Evolutionary conservation across 2,329 filamentous ascomycete genomes (phyloP), one percentile per base, ranked within the genome.

Genomic region (Apiospora aurea): DNA sequence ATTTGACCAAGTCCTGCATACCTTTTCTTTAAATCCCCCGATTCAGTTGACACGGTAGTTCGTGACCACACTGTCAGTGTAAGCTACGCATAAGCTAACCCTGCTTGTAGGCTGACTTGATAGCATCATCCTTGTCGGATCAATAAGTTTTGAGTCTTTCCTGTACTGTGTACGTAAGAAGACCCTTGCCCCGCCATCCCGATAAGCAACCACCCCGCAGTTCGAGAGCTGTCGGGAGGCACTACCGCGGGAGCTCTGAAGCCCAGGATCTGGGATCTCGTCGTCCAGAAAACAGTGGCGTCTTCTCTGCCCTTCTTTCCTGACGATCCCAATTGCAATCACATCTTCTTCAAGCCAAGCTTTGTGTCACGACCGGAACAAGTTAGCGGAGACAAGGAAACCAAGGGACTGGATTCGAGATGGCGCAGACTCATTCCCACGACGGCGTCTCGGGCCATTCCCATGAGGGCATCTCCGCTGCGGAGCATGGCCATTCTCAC

Each of bases 401-500:
- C 7, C 57, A n/a, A 64, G 57, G 29, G 26, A 18, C 21, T 47
- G 26, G 43, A 38, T 44, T 44, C 68, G 57, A 57, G 4, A 84
- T 83, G 82, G 79, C 82, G 46, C 83, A 83, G 74, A 74, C 78
- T 46, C 90, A 91, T 79, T 85, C 87, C 7, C 90, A 93, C 81
- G 89, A 90, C 71, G 77, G 77, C 67, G 83, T 86, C 80, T 85
- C 86, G 74, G 83, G 85, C 71, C 87, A 89, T 75, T 85, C 87
- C 24, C 87, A 89, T 80, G 82, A 83, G 51, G 81, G 80, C 76
- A 83, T 85, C 74, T 86, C 88, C 73, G 88, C 87, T 71, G 87
- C 86, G 57, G 93, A 96, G 79, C 96, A 98, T 82, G 96, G 96
- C 78, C 96, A 99, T 85, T 94, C 92, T 1, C 96, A 98, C 82